Evolutionary conservation across 2,329 filamentous ascomycete genomes (phyloP), one percentile per base, ranked within the genome.

Genomic region (Chaetothyriales sp.): DNA sequence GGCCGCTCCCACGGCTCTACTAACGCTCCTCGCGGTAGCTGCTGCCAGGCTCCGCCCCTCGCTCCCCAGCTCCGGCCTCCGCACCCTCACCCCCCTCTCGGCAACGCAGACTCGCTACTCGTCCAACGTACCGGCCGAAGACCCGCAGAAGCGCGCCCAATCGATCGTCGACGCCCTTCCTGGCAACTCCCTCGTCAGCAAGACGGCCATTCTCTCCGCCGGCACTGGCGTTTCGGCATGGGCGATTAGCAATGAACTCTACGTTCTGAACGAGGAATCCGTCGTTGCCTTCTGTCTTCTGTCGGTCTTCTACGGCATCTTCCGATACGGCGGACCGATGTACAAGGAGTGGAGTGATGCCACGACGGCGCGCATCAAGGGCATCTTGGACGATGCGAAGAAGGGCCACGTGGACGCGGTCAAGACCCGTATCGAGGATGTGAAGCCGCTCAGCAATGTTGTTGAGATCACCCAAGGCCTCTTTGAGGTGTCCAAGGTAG

Each of bases 171-270:
- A 98, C 66, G 77, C 89, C 59, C 80, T 98, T 51, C 92, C 92
- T 66, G 92, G 94, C 64, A 95, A 81, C 80, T 90, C 80, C 67
- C 77, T 95, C 60, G 76, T 94, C 68, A 94, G 88, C 73, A 98
- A 98, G 84, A 89, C 88, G 63, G 92, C 92, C 66, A 90, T 95
- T 69, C 85, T 98, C 66, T 97, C 90, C 67, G 89, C 88, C 65
- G 84, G 85, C 60, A 87, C 92, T 66, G 90, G 86, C 74, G 73
- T 94, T 64, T 89, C 86, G 66, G 80, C 94, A 71, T 94, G 92
- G 69, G 92, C 89, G 67, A 89, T 98, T 75, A 94, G 86, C 83
- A 98, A 94, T 76, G 92, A 98, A 81, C 89, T 97, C 78, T 97
- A 95, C 75, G 89, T 98, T 70, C 80, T 98, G 74, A 98, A 98